phyloP scores from a whole-genome alignment of 495 filamentous ascomycete genomes.

The Xylona heveae region DNA sequence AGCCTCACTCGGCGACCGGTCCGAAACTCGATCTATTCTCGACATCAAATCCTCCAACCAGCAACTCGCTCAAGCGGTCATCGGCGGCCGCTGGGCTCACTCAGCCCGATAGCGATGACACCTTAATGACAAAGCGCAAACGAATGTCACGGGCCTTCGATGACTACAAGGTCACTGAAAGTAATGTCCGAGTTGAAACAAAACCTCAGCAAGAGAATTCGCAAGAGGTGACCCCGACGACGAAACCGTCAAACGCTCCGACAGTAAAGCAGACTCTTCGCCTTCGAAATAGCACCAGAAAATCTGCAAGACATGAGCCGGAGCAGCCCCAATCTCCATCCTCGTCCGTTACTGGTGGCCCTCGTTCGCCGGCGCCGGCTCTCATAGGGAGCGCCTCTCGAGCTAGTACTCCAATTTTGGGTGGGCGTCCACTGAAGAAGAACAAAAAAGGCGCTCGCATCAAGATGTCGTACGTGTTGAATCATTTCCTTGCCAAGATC shows the following conservation, averaged over 20 bases:
- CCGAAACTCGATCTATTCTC: constrained; percentile 10
- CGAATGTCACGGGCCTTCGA: constrained; percentile 8
- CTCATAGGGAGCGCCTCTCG: constrained; percentile 27
- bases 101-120: constrained; percentile 7
- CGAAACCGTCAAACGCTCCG: constrained; percentile 1
- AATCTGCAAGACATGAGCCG: constrained; percentile 5
- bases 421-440: constrained; percentile 29
- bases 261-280: constrained; percentile 1
- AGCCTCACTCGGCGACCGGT: constrained; percentile 10
- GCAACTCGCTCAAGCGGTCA: constrained; percentile 4
- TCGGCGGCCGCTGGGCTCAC: constrained; percentile 3
- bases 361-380: constrained; percentile 13
- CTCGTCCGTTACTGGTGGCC: constrained; percentile 10
- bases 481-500: constrained; percentile 8
- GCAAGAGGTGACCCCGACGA: not conserved
- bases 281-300: constrained; percentile 5
- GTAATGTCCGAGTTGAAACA: constrained; percentile 10
- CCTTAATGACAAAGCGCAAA: constrained; percentile 8
- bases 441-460: constrained; percentile 33
- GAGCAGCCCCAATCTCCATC: constrained; percentile 8
- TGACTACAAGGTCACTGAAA: constrained; percentile 9
- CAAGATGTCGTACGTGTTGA: constrained; percentile 45
- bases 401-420: constrained; percentile 29
- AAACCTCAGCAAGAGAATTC: no score
- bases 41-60: constrained; percentile 5